Evolutionary conservation across 345 rosid genomes (phyloP).

Genomic region (Capsella bursapastoris): DNA sequence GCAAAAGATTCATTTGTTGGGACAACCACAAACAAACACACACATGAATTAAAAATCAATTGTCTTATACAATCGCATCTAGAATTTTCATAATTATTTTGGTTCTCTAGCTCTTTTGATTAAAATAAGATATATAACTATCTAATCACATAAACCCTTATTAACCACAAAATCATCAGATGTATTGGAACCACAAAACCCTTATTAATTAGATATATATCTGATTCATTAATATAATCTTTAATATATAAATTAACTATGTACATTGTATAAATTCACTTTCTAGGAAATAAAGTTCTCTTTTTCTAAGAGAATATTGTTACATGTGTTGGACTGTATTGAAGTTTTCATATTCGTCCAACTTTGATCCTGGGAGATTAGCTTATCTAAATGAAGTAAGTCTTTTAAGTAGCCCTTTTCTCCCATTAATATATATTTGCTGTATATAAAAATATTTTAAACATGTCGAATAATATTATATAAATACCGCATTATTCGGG

Average conservation of each 20-base stretch:
- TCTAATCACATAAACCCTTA: no score
- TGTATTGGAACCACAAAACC: no score
- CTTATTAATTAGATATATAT: no score
- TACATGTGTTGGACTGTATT: constrained; percentile 33
- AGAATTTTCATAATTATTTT: background rate
- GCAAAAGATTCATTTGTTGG: background rate
- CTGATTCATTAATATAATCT: no score
- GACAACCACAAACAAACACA: background rate
- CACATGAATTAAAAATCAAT: background rate
- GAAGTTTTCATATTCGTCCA: constrained; percentile 25
- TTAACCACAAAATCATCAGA: no score
- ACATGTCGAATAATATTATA: constrained; percentile 39
- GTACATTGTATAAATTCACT: no score
- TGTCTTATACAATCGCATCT: background rate
- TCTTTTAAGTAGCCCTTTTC: constrained; percentile 11
- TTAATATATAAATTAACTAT: background rate
- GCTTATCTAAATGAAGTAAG: constrained; percentile 40
- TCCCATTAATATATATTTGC: constrained; percentile 16
- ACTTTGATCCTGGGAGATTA: background rate
- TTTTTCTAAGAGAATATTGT: constrained; percentile 29
- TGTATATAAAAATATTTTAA: constrained; percentile 8
- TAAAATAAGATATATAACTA: no score
- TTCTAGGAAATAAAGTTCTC: background rate
- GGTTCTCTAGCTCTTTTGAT: no score
- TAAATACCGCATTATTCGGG: constrained; percentile 32